Percentiles rank a stretch among this genome's conserved stretches.
Conservation (phyloP, 163 green algal species). For the Trebouxiophyceae sp. region DNA sequence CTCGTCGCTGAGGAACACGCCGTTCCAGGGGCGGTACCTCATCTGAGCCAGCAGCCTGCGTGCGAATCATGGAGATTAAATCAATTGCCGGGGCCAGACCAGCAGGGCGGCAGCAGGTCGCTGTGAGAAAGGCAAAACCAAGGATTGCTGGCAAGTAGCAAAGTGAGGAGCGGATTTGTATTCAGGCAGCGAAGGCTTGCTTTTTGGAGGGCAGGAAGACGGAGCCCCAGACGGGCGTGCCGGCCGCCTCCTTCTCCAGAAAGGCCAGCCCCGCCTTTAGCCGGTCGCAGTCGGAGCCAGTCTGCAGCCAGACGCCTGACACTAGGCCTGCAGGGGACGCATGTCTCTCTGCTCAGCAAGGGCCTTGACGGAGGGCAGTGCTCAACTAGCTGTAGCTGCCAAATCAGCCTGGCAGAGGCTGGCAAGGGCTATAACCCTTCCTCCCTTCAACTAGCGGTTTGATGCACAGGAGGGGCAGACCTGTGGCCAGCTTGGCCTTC, state of each 20-base stretch:
- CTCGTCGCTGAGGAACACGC: conserved; percentile 40
- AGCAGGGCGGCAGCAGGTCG: too few relatives aligned
- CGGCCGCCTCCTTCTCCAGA: conserved; percentile 8
- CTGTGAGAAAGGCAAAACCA: too few relatives aligned
- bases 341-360: not conserved
- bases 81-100: too few relatives aligned
- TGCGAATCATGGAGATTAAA: too few relatives aligned
- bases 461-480: too few relatives aligned
- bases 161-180: too few relatives aligned
- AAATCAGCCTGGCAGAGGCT: too few relatives aligned
- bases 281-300: conserved; percentile 29
- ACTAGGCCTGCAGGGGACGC: not conserved
- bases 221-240: conserved; percentile 19
- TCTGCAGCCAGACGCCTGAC: conserved; percentile 30
- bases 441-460: too few relatives aligned
- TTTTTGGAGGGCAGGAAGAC: conserved; percentile 40
- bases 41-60: conserved; percentile 43
- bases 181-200: conserved; percentile 5
- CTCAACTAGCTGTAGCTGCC: too few relatives aligned
- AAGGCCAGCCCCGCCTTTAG: conserved; percentile 25
- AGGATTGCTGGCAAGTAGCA: too few relatives aligned
- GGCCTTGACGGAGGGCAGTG: too few relatives aligned
- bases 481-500: conserved; percentile 26
- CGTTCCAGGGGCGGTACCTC: conserved; percentile 45
- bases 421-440: too few relatives aligned